A percentile compares a stretch with the other conserved stretches of the same genome.
Evolutionary conservation across 2,329 filamentous ascomycete species (phyloP).

Genomic region (Penicillium sp.): DNA sequence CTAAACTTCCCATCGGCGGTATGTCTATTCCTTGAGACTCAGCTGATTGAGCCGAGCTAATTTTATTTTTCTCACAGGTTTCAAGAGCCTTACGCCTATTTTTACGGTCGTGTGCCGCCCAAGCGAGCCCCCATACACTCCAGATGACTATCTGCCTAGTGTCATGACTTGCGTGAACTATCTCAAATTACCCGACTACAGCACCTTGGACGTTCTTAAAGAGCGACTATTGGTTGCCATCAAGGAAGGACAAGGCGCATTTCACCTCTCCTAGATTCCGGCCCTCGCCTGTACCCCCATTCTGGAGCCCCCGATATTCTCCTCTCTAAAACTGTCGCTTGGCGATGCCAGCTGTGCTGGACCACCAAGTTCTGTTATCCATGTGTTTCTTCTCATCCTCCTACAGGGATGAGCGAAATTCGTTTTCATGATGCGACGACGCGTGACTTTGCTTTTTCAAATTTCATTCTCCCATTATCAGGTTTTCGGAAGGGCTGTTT

Average conservation of each 20-base stretch:
- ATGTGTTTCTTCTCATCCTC: slow-evolving; percentile 7
- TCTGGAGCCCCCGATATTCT: background rate
- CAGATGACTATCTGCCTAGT: slow-evolving; percentile 97
- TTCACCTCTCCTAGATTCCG: slow-evolving; percentile 77
- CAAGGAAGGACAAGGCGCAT: slow-evolving; percentile 93
- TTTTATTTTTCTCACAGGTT: slow-evolving; percentile 62
- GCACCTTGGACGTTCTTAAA: slow-evolving; percentile 72
- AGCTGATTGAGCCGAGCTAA: slow-evolving; percentile 6
- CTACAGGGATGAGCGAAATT: slow-evolving; percentile 3
- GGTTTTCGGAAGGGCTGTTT: slow-evolving; percentile 26
- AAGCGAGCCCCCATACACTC: slow-evolving; percentile 89
- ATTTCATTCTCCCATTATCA: slow-evolving; percentile 20
- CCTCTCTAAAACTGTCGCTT: slow-evolving; percentile 9
- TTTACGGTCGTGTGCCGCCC: slow-evolving; percentile 99
- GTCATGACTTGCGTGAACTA: slow-evolving; percentile 99
- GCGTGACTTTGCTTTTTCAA: slow-evolving; percentile 22
- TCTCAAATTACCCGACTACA: slow-evolving; percentile 95
- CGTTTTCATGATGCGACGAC: slow-evolving; percentile 28
- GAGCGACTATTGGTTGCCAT: slow-evolving; percentile 83
- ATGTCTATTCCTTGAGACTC: slow-evolving; percentile 41
- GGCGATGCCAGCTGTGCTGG: slow-evolving; percentile 15
- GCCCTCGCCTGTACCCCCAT: background rate
- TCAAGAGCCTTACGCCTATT: slow-evolving; percentile 95
- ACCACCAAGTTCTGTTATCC: slow-evolving; percentile 5
- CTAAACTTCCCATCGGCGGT: slow-evolving; percentile 98